phyloP scores from a whole-genome alignment of 768 basidiomycete genomes.

The Termitomyces sp. region DNA sequence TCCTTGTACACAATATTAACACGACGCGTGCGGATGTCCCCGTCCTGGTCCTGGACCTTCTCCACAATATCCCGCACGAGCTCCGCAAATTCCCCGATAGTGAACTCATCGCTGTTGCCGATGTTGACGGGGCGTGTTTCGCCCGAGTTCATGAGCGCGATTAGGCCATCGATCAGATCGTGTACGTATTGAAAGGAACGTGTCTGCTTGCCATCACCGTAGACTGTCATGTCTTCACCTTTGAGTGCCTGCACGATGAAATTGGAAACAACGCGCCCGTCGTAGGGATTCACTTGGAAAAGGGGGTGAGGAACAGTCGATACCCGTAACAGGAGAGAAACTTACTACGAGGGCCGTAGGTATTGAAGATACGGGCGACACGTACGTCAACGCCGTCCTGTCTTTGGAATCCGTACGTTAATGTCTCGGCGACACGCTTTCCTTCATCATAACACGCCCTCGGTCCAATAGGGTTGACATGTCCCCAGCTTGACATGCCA shows the following conservation, averaged over 20 bases:
- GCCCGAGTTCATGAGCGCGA: conserved; percentile 91
- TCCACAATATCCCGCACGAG: conserved; percentile 91
- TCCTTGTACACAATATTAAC: conserved; percentile 75
- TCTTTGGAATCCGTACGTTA: conserved; percentile 93
- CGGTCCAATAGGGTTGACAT: conserved; percentile 97
- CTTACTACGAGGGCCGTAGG: conserved; percentile 84
- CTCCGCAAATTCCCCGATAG: conserved; percentile 91
- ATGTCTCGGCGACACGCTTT: conserved; percentile 97
- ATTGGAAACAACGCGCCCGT: conserved; percentile 98
- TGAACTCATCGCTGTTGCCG: conserved; percentile 94
- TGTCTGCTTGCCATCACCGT: conserved; percentile 91
- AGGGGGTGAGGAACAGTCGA: conserved; percentile 24
- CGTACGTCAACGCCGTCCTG: conserved; percentile 96
- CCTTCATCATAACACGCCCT: conserved; percentile 99
- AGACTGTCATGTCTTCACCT: conserved; percentile 96
- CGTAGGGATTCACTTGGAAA: conserved; percentile 84
- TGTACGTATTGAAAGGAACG: conserved; percentile 98
- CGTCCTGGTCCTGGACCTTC: conserved; percentile 87
- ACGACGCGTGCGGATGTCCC: conserved; percentile 45
- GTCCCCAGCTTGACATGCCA: conserved; percentile 71
- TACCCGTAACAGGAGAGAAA: not conserved
- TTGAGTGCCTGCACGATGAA: conserved; percentile 97
- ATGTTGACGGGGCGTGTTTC: conserved; percentile 96
- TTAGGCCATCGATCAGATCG: conserved; percentile 93
- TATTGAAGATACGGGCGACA: conserved; percentile 98